phyloP scores from a whole-genome alignment of 1,284 basidiomycete species.

The Fomes fomentarius region DNA sequence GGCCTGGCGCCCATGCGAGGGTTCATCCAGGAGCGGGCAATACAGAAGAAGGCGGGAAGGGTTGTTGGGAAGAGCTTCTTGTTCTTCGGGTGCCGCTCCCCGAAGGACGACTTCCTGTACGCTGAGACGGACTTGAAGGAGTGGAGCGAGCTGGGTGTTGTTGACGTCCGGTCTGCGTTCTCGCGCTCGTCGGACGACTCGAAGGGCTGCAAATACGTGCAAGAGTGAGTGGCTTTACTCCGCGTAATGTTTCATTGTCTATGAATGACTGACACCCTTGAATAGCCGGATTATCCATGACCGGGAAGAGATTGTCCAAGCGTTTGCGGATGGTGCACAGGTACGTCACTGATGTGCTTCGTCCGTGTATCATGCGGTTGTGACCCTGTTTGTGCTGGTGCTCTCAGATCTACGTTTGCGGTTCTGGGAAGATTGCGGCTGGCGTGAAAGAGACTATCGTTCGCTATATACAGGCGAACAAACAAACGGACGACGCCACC shows the following conservation, averaged over 20 bases:
- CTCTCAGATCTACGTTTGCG: slow-evolving; percentile 49
- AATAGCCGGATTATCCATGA: slow-evolving; percentile 50
- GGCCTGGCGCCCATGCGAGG: slow-evolving; percentile 57
- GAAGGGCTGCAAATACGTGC: slow-evolving; percentile 48
- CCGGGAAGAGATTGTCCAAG: slow-evolving; percentile 36
- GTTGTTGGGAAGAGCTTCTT: slow-evolving; percentile 46
- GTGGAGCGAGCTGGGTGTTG: slow-evolving; percentile 47
- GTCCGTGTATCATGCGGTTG: background rate
- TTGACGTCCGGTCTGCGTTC: slow-evolving; percentile 53
- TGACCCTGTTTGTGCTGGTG: background rate
- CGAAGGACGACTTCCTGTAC: slow-evolving; percentile 48
- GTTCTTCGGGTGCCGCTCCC: slow-evolving; percentile 52
- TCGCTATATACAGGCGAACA: slow-evolving; percentile 35
- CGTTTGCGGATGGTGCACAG: slow-evolving; percentile 48
- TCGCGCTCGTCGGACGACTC: slow-evolving; percentile 40
- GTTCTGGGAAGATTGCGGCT: slow-evolving; percentile 39
- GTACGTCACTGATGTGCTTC: slow-evolving; percentile 28
- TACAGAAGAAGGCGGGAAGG: slow-evolving; percentile 47
- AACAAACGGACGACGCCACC: slow-evolving; percentile 25
- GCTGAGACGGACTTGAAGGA: slow-evolving; percentile 42
- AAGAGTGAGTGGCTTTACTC: slow-evolving; percentile 41
- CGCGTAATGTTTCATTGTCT: no score
- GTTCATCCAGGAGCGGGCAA: slow-evolving; percentile 55
- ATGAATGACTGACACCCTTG: background rate
- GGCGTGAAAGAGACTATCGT: slow-evolving; percentile 39